phyloP scores from a whole-genome alignment of 2,329 filamentous ascomycete species.

The Chrysoporthe cubensis region DNA sequence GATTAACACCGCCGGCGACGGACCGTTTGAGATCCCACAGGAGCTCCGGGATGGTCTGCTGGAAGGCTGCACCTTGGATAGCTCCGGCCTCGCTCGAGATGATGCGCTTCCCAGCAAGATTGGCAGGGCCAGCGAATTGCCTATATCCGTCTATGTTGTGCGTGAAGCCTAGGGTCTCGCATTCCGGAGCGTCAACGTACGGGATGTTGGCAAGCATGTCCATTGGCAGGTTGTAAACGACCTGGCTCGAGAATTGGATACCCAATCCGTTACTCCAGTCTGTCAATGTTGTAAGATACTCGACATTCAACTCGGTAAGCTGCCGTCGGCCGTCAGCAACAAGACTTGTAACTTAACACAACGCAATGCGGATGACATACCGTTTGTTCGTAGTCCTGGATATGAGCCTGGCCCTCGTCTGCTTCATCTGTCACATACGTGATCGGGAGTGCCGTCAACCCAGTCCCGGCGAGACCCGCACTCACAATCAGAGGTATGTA shows the following conservation, averaged over 20 bases:
- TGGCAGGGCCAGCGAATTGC: constrained; percentile 44
- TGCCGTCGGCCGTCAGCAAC: not conserved
- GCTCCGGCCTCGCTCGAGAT: constrained; percentile 46
- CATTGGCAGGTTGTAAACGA: constrained; percentile 46
- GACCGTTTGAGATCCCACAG: constrained; percentile 43
- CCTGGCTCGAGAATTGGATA: constrained; percentile 44
- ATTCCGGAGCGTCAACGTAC: constrained; percentile 44
- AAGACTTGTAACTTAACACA: not conserved
- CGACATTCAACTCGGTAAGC: constrained; percentile 34
- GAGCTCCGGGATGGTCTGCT: constrained; percentile 34
- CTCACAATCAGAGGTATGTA: constrained; percentile 41
- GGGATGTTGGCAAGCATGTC: constrained; percentile 46
- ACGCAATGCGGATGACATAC: constrained; percentile 1
- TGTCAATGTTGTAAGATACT: constrained; percentile 14
- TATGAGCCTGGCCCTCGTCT: constrained; percentile 24
- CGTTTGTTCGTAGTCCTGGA: constrained; percentile 28
- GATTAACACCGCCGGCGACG: constrained; percentile 46
- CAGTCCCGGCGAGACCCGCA: not conserved
- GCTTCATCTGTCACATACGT: constrained; percentile 20
- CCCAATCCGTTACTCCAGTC: constrained; percentile 39
- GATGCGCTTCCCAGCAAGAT: constrained; percentile 42
- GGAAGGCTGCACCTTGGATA: constrained; percentile 32
- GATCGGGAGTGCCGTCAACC: not conserved
- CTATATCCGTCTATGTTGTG: constrained; percentile 45
- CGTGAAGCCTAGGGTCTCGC: constrained; percentile 43